Conservation (phyloP, 75 land plant genomes). For the Cupressus sempervirens region DNA sequence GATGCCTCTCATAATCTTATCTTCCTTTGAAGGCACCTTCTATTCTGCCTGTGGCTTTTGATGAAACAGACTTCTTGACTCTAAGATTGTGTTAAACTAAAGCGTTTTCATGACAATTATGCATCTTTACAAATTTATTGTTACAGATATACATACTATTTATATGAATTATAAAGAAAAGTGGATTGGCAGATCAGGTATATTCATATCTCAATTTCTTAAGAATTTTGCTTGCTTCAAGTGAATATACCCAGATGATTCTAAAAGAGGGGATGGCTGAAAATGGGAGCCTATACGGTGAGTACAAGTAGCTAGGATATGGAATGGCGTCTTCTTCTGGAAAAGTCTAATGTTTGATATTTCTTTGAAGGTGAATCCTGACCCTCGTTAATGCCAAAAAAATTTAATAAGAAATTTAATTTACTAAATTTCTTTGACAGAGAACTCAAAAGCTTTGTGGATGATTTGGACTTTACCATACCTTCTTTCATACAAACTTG, state of each 20-base stretch:
- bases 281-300: not conserved
- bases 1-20: not conserved
- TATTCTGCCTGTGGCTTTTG: not conserved
- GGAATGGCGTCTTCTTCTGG: conserved; percentile 32
- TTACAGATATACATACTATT: not conserved
- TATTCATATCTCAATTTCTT: not conserved
- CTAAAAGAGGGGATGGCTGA: not conserved
- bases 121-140: not conserved
- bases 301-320: conserved; percentile 14
- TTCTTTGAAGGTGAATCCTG: conserved; percentile 21
- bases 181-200: not conserved
- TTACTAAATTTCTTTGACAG: conserved; percentile 44
- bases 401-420: conserved; percentile 44
- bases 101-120: not conserved
- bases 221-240: not conserved
- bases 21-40: not conserved
- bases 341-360: conserved; percentile 16
- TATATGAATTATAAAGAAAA: not conserved
- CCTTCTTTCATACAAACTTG: conserved; percentile 45
- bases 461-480: conserved; percentile 34
- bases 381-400: conserved; percentile 16
- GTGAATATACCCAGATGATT: not conserved
- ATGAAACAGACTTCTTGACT: not conserved
- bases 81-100: not conserved
- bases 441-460: conserved; percentile 31